phyloP scores from a whole-genome alignment of 192 early-diverging fungal genomes.

The Podila verticillata region DNA sequence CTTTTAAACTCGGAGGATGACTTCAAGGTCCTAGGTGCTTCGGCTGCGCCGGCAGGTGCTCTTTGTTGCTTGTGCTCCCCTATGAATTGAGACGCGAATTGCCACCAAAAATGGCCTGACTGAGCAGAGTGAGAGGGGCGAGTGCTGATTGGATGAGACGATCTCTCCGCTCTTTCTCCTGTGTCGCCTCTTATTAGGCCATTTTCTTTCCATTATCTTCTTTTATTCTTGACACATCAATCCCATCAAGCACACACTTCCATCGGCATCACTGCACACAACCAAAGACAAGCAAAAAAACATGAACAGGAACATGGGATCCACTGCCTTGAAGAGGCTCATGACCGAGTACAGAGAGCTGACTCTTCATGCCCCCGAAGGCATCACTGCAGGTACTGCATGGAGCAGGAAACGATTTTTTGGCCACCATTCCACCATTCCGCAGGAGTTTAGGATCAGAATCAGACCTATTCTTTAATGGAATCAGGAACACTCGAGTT shows the following conservation, averaged over 20 bases:
- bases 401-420: not conserved
- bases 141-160: too few species aligned
- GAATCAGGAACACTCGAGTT: not conserved
- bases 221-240: not conserved
- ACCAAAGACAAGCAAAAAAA: not conserved
- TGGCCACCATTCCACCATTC: too few species aligned
- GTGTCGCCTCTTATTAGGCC: too few species aligned
- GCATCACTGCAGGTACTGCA: conserved; percentile 84
- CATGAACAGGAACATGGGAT: conserved; percentile 60
- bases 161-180: too few species aligned
- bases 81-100: too few species aligned
- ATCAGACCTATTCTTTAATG: not conserved
- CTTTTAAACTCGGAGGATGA: too few species aligned
- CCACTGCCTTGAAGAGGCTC: conserved; percentile 87
- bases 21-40: too few species aligned
- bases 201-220: not conserved
- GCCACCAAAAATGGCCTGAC: too few species aligned
- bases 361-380: conserved; percentile 90
- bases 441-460: too few species aligned
- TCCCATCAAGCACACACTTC: not conserved
- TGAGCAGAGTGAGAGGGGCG: too few species aligned
- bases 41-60: too few species aligned
- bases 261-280: not conserved
- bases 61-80: too few species aligned
- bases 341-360: conserved; percentile 96